Evolutionary conservation across 2,329 filamentous ascomycete genomes (phyloP), one percentile per base, ranked within the genome.

Genomic region (Neofusicoccum cordaticola): DNA sequence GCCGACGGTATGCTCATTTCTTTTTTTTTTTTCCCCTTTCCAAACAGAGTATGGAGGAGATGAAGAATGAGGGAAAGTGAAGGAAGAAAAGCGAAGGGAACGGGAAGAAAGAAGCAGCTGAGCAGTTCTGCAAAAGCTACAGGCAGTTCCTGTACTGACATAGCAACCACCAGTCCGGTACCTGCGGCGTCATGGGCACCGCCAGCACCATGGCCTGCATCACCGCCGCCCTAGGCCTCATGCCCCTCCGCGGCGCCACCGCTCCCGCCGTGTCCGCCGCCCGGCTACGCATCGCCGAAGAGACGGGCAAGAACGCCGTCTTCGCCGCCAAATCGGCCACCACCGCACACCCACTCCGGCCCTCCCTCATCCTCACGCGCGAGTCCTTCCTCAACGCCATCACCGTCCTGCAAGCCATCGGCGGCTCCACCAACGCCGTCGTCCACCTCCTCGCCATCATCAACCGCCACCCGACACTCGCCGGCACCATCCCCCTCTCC

Each of bases 401-500:
- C 56, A 78, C 72, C 9, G 78, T 81, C 0, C 72, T 81, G 1
- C 79, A 81, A 68, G 79, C 79, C 19, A 80, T 81, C 35, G 79
- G 79, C 22, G 79, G 79, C 8, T 78, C 75, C 2, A 80, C 79
- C 2, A 81, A 81, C 63, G 79, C 77, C 4, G 72, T 81, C 2
- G 77, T 81, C 0, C 79, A 81, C 66, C 70, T 81, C 12, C 73
- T 81, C 70, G 79, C 79, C 2, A 81, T 81, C 62, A 71, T 79
- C 15, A 84, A 84, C 62, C 75, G 83, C 3, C 83, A 85, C 66
- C 83, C 83, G 0, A 69, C 74, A 1, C 66, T 84, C 3, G 91
- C 92, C 57, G 88, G 90, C 73, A 90, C 90, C 0, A 82, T 96
- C 34, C 89, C 87, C 0, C 81, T 96, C 35, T 90, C 93, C 73